Evolutionary conservation across 169 alveolate genomes (phyloP), one percentile per base, ranked within the genome.

Genomic region (Hepatocystis sp.): DNA sequence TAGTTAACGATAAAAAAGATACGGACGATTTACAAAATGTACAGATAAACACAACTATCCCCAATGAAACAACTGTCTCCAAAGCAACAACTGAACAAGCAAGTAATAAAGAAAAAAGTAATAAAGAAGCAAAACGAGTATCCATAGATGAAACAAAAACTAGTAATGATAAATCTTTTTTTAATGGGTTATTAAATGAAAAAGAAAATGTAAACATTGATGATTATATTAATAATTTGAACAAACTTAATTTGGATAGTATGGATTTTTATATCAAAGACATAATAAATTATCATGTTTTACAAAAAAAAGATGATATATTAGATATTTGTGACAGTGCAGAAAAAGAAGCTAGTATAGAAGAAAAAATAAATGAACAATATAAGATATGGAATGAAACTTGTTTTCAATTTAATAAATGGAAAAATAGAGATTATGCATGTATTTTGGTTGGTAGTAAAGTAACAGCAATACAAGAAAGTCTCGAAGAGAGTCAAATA

Each of bases 291-390:
- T 65, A 49, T 39, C 52, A 66, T n/a, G 55, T 67, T 13, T 47
- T 58, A 65, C 78, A 67, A 60, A 68, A 76, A 66, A 68, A 96
- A 90, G 99, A 97, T 85, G 99, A 97, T 67, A 95, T 98, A 44
- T 96, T 96, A 58, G 99, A 98, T 93, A 97, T 97, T 60, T 93
- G 98, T 66, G 99, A 97, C 61, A 95, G 98, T 25, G 99, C 98
- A 44, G 99, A 97, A 86, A 97, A 98, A 88, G 98, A 98, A 93
- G 94, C 96, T 51, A 96, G 96, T 81, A 96, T 97, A 49, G 98
- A 96, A 85, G 96, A 90, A 65, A 92, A 95, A 56, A 95, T 97
- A 65, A 93, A 91, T 60, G 99, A 96, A 53, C 97, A 97, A 55
- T 93, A 93, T 46, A 94, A 90, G 44, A 94, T 91, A 90, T 98